Evolutionary conservation across 2,329 filamentous ascomycete genomes (phyloP).

Genomic region (Sporothrix brasiliensis): DNA sequence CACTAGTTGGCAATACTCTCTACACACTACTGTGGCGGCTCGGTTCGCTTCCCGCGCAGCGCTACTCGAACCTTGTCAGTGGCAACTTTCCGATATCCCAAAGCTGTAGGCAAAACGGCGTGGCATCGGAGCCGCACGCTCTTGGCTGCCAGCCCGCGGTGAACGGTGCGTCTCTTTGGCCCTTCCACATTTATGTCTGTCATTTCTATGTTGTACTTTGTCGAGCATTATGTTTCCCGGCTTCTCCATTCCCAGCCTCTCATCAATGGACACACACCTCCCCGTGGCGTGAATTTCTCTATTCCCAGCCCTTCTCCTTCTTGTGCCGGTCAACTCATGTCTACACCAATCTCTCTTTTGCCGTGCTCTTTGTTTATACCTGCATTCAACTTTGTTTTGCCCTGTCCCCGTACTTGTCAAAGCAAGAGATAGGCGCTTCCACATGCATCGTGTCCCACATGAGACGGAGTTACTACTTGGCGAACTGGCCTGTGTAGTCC

Average conservation of each 20-base stretch:
- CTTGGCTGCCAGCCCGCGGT: not conserved
- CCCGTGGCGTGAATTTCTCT: not conserved
- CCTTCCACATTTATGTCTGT: not conserved
- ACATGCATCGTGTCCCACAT: not conserved
- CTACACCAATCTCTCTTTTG: not conserved
- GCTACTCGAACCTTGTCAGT: not conserved
- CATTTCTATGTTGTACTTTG: not conserved
- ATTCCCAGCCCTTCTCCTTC: not conserved
- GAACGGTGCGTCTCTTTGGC: not conserved
- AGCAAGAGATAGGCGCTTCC: not conserved
- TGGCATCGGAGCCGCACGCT: not conserved
- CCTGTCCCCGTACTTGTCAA: not conserved
- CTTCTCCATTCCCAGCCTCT: not conserved
- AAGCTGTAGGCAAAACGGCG: not conserved
- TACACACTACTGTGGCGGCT: conserved; percentile 5
- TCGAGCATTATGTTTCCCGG: not conserved
- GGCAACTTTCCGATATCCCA: not conserved
- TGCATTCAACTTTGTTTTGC: not conserved
- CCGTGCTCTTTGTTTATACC: not conserved
- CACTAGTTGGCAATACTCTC: not conserved
- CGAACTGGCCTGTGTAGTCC: not conserved
- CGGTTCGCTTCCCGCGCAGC: conserved; percentile 1
- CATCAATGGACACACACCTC: conserved; percentile 11
- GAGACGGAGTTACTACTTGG: not conserved
- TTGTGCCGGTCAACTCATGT: not conserved